Percentiles rank a stretch among this genome's conserved stretches.
These are phyloP conservation scores for Metschnikowia kunwiensis DNA, from an alignment of 805 yeast species.

Conservation along the genomic window DNA sequence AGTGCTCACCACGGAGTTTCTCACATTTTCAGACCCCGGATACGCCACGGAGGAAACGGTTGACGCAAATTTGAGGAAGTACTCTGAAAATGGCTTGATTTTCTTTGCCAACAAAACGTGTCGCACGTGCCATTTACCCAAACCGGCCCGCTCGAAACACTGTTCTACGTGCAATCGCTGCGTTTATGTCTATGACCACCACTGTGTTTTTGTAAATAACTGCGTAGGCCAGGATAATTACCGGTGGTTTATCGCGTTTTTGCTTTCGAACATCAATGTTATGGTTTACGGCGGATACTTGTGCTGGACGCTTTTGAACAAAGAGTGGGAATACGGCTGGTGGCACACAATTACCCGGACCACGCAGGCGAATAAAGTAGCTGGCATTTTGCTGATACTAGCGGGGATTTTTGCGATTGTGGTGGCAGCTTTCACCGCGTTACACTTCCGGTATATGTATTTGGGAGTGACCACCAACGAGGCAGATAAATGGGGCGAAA, in stretches of 20 bases:
- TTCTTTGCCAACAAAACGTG: constrained; percentile 48
- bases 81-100: constrained; percentile 48
- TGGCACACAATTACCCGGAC: constrained; percentile 27
- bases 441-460: constrained; percentile 41
- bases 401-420: constrained; percentile 44
- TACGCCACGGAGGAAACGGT: constrained; percentile 17
- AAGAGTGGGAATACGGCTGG: constrained; percentile 11
- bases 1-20: constrained; percentile 34
- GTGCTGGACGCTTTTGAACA: constrained; percentile 25
- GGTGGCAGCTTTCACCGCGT: constrained; percentile 38
- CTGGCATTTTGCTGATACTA: constrained; percentile 45
- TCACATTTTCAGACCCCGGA: constrained; percentile 47
- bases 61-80: constrained; percentile 15
- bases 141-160: constrained; percentile 66
- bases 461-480: constrained; percentile 78
- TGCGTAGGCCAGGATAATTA: constrained; percentile 72
- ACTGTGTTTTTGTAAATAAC: constrained; percentile 65
- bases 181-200: constrained; percentile 52
- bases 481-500: constrained; percentile 64
- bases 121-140: constrained; percentile 42
- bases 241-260: constrained; percentile 55
- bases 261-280: constrained; percentile 41
- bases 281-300: constrained; percentile 42
- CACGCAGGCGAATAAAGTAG: constrained; percentile 31
- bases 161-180: constrained; percentile 59